Percentiles rank a stretch among this genome's conserved stretches.
Conservation (phyloP, 2,329 filamentous ascomycete species). For the Decorospora gaudefroyi region DNA sequence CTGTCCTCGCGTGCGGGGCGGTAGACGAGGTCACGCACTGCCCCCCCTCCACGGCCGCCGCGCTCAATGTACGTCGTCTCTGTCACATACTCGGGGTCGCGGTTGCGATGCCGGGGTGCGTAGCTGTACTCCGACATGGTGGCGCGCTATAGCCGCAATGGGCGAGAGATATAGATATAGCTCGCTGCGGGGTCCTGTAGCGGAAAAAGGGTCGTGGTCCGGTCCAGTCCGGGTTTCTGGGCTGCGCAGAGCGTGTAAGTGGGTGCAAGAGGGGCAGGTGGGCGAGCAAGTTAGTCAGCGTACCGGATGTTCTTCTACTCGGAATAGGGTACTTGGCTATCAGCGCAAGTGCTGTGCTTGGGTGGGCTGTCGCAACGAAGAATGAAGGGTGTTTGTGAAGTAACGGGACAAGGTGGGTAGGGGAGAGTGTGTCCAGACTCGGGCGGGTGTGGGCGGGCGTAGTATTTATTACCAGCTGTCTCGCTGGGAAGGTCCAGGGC, state of each 20-base stretch:
- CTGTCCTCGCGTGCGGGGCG: constrained; percentile 69
- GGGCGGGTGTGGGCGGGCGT: constrained; percentile 24
- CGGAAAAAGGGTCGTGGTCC: constrained; percentile 6
- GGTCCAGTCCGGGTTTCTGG: constrained; percentile 18
- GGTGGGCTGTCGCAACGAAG: constrained; percentile 31
- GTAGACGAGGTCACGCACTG: constrained; percentile 56
- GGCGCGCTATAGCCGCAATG: constrained; percentile 19
- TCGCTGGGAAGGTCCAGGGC: constrained; percentile 14
- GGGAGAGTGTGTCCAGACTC: constrained; percentile 15
- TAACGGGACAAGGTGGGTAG: constrained; percentile 28
- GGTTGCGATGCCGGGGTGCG: constrained; percentile 54
- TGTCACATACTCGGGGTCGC: constrained; percentile 56
- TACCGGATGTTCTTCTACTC: constrained; percentile 27
- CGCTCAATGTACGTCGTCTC: constrained; percentile 58
- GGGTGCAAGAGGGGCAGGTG: constrained; percentile 9
- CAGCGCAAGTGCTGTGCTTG: constrained; percentile 18
- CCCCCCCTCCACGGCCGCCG: constrained; percentile 51
- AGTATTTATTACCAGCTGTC: constrained; percentile 29
- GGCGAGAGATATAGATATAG: constrained; percentile 8
- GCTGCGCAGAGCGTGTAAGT: constrained; percentile 27
- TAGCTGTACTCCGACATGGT: constrained; percentile 58
- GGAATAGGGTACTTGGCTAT: constrained; percentile 19
- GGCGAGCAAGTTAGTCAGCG: constrained; percentile 8
- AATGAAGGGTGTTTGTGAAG: constrained; percentile 32
- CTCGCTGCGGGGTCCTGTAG: constrained; percentile 18